Evolutionary conservation across 768 basidiomycete species (phyloP), one percentile per base, ranked within the genome.

Genomic region (Cystofilobasidium ferigula): DNA sequence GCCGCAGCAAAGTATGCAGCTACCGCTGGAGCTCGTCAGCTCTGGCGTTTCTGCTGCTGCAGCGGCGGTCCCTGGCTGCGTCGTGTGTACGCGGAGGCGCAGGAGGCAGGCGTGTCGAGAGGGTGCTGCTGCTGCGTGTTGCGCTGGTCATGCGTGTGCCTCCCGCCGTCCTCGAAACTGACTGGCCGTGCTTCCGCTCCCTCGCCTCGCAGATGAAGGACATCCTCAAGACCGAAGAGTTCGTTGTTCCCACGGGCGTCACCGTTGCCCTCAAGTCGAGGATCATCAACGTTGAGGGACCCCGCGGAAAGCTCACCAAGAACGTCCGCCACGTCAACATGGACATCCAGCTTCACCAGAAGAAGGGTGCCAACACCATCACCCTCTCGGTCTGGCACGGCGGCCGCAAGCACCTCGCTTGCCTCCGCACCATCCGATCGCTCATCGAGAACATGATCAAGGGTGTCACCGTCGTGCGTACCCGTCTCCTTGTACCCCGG

Each of bases 381-480:
- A 84, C 84, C 69, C 83, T 98, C 73, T 88, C 90, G 68, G 89
- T 99, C 68, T 99, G 95, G 95, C 90, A 97, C 79, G 95, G 89
- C 69, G 87, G 85, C 70, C 86, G 95, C 76, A 99, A 99, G 81
- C 95, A 99, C 76, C 89, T 98, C 73, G 95, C 95, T 64, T 97
- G 93, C 82, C 81, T 99, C 71, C 85, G 93, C 71, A 99, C 95
- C 42, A 89, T 99, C 79, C 86, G 85, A 78, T 92, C 87, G 71
- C 77, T 94, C 73, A 94, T 99, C 73, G 85, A 84, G 78, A 99
- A 99, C 83, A 91, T 99, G 92, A 83, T 98, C 77, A 90, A 80
- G 70, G 95, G 95, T 70, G 95, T 99, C 69, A 97, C 91, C 59
- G 90, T 93, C 84, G 91, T 86, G 68, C 66, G 78, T 73, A 32